A percentile compares a stretch with the other conserved stretches of the same genome.
Conservation (phyloP, 2,329 filamentous ascomycete genomes). For the Sporothrix pallida region DNA sequence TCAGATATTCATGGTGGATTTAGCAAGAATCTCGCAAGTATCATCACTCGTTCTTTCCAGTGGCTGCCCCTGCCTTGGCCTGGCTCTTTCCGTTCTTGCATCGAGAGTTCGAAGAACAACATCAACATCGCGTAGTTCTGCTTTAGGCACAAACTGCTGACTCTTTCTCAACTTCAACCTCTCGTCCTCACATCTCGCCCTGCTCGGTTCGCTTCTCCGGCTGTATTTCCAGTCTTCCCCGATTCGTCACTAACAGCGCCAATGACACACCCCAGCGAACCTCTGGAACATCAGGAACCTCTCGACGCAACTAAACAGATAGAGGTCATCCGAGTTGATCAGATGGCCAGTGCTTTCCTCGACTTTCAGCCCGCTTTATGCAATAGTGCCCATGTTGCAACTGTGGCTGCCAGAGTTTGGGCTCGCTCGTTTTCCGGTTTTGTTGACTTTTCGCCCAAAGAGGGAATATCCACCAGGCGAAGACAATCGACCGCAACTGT, state of each 20-base stretch:
- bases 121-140: neutral
- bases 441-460: conserved; percentile 31
- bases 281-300: neutral
- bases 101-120: neutral
- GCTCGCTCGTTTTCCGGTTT: neutral
- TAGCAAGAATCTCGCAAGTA: neutral
- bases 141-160: neutral
- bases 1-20: neutral
- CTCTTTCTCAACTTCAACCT: neutral
- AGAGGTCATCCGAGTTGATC: neutral
- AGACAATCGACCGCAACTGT: neutral
- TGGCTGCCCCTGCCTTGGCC: neutral
- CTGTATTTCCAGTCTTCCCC: conserved; percentile 7
- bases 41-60: neutral
- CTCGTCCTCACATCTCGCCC: neutral
- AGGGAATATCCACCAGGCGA: conserved; percentile 22
- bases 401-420: neutral
- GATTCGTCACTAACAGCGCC: conserved; percentile 17
- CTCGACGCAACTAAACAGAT: neutral
- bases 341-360: neutral
- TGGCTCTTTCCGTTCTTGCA: neutral
- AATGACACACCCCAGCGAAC: neutral
- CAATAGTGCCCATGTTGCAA: conserved; percentile 15
- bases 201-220: neutral
- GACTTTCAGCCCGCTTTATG: neutral